phyloP scores from a whole-genome alignment of 2,329 filamentous ascomycete species.

The Botryosphaeria dothidea region DNA sequence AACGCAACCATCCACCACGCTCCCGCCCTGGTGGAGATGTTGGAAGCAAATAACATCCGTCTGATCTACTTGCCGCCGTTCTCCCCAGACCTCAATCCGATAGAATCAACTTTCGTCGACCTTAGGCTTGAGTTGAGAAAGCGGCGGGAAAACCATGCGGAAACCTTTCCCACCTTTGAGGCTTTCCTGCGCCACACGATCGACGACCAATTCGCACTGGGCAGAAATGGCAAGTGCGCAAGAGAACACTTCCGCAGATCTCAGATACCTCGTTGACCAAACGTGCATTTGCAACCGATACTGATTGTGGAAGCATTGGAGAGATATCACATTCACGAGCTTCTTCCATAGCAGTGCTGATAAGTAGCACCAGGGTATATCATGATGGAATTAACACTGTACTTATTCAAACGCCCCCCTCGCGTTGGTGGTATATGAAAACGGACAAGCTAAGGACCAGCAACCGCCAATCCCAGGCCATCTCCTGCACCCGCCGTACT shows the following conservation, averaged over 20 bases:
- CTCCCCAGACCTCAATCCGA: not conserved
- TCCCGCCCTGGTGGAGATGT: not conserved
- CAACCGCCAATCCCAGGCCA: not conserved
- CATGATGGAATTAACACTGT: not conserved
- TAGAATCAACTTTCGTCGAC: not conserved
- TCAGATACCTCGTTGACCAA: not conserved
- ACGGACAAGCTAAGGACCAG: not conserved
- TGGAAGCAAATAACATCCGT: not conserved
- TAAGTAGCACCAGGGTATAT: not conserved
- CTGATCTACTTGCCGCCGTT: not conserved
- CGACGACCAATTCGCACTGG: not conserved
- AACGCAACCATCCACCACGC: constrained; percentile 11
- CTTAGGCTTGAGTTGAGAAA: not conserved
- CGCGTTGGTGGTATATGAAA: too few species aligned
- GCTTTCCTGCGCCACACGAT: not conserved
- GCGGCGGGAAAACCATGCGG: not conserved
- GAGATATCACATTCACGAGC: not conserved
- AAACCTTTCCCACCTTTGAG: not conserved
- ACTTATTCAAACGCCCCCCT: too few species aligned
- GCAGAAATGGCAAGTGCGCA: not conserved
- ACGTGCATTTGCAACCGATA: not conserved
- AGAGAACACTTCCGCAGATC: not conserved
- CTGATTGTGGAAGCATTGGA: too few species aligned
- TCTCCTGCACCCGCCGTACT: too few species aligned
- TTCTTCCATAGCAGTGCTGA: not conserved